These are phyloP conservation scores for Epithemia pelagica DNA, from an alignment of 108 stramenopile genomes.

Conservation along the genomic window DNA sequence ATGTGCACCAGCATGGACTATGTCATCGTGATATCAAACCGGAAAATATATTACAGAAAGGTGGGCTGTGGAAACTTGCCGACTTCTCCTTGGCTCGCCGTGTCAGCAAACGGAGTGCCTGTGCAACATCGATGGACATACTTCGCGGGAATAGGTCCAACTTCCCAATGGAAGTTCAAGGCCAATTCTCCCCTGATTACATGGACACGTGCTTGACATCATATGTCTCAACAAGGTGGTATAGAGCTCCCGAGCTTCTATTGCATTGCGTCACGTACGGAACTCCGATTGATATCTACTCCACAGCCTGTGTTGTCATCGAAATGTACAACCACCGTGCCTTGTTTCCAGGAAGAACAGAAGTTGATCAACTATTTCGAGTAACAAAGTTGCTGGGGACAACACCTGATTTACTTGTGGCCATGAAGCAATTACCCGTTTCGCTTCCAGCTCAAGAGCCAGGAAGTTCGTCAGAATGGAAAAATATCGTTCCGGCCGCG, in stretches of 20 bases:
- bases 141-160: background rate
- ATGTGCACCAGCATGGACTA: slow-evolving; percentile 85
- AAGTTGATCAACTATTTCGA: slow-evolving; percentile 87
- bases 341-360: slow-evolving; percentile 87
- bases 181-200: background rate
- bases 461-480: background rate
- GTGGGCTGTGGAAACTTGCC: slow-evolving; percentile 77
- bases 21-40: slow-evolving; percentile 95
- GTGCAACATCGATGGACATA: background rate
- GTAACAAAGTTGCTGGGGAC: slow-evolving; percentile 79
- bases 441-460: slow-evolving; percentile 10
- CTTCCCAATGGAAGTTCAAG: background rate
- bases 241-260: slow-evolving; percentile 94
- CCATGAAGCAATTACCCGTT: slow-evolving; percentile 44
- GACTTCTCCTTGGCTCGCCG: slow-evolving; percentile 92
- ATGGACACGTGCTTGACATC: slow-evolving; percentile 53
- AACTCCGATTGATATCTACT: slow-evolving; percentile 89
- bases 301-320: slow-evolving; percentile 86
- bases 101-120: slow-evolving; percentile 22
- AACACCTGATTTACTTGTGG: slow-evolving; percentile 25
- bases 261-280: slow-evolving; percentile 63
- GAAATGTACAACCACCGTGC: slow-evolving; percentile 87
- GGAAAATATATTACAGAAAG: slow-evolving; percentile 85
- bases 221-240: slow-evolving; percentile 96
- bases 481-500: background rate